Evolutionary conservation across 202 grass and related monocot species (phyloP).

Genomic region (Alloteropsis angusta): DNA sequence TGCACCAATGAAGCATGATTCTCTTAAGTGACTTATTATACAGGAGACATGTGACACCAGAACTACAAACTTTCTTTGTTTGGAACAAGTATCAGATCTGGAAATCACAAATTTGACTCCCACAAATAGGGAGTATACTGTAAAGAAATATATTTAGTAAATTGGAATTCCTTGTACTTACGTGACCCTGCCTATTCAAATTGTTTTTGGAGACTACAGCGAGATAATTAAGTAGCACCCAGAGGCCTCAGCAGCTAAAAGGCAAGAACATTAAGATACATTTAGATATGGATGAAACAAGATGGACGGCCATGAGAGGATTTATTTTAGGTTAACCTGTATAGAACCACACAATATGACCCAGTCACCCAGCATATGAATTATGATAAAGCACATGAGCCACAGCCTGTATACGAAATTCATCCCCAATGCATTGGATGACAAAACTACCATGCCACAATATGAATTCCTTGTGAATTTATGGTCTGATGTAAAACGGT

Average conservation of each 20-base stretch:
- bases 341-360: background rate
- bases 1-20: background rate
- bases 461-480: background rate
- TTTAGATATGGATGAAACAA: background rate
- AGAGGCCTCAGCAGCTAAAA: background rate
- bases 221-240: background rate
- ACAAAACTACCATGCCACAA: background rate
- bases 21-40: slow-evolving; percentile 4
- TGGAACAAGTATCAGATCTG: background rate
- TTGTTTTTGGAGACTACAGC: background rate
- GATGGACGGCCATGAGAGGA: background rate
- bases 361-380: background rate
- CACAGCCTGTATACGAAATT: background rate
- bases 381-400: background rate
- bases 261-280: background rate
- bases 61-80: background rate
- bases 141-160: slow-evolving; percentile 2
- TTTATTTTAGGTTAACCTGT: background rate
- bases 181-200: background rate
- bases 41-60: background rate
- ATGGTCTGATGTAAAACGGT: background rate
- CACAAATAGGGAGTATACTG: background rate
- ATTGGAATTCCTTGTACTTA: background rate
- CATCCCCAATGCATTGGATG: background rate
- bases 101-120: slow-evolving; percentile 20